These are phyloP conservation scores for Talaromyces sp. DNA, from an alignment of 2,329 filamentous ascomycete genomes.

Conservation along the genomic window DNA sequence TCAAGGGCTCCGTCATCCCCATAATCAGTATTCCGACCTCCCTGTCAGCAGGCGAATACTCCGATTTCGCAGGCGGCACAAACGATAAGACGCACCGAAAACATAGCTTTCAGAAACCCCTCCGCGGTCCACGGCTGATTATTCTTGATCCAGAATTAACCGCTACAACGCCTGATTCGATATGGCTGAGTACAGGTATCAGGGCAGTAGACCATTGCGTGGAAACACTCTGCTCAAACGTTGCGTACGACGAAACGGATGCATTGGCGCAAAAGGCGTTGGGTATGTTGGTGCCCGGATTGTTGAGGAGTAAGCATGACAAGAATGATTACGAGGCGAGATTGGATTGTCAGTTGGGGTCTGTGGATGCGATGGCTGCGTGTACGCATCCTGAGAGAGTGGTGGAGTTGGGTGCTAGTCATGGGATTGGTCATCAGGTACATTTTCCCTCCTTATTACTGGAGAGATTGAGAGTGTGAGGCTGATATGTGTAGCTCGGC, in stretches of 20 bases:
- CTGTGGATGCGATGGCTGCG: constrained; percentile 54
- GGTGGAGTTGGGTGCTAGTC: constrained; percentile 50
- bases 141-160: constrained; percentile 58
- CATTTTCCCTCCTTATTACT: not conserved
- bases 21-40: constrained; percentile 45
- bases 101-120: constrained; percentile 38
- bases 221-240: constrained; percentile 52
- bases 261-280: constrained; percentile 42
- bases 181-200: constrained; percentile 61
- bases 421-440: constrained; percentile 55
- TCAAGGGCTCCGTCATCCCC: constrained; percentile 31
- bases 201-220: constrained; percentile 60
- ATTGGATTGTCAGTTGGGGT: constrained; percentile 51
- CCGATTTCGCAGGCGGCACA: constrained; percentile 41
- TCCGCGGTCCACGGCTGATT: constrained; percentile 51
- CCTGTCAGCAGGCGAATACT: constrained; percentile 46
- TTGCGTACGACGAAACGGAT: constrained; percentile 36
- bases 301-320: constrained; percentile 44
- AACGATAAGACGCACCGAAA: constrained; percentile 38
- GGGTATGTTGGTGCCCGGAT: constrained; percentile 42
- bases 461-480: no score
- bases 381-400: constrained; percentile 34
- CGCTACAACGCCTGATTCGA: constrained; percentile 50
- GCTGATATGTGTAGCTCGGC: constrained; percentile 39
- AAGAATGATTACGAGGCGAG: constrained; percentile 43